Base-by-base conservation (phyloP, 352 stramenopile species). In the Achlya hypogyna region DNA sequence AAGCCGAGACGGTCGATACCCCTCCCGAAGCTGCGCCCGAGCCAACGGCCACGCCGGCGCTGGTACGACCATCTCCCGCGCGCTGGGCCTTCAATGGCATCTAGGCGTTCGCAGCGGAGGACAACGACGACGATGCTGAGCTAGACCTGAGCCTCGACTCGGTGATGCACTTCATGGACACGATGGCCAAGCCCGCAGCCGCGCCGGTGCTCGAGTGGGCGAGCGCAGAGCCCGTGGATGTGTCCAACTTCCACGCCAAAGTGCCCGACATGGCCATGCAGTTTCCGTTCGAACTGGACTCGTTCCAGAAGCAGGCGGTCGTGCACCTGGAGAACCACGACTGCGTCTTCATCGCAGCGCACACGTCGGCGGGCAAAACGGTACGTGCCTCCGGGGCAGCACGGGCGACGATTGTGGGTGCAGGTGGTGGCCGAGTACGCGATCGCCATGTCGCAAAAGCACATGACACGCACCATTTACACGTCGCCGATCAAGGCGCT, bases 401-500 rank as follows among this genome's bases (percentile, higher is more conserved):
- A 67, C 5, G 69, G 67, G 4, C 76, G 20, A n/a, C 27, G n/a
- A 28, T 54, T 53, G 75, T 73, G n/a, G n/a, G n/a, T n/a, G n/a
- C 85, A 76, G 9, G 84, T 95, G 0, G 91, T 98, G 23, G 97
- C 97, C 22, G 97, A 99, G 75, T 99, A 99, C 74, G 97, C 97
- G 5, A 99, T 99, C 68, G 97, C 97, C 59, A 98, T 98, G 78
- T 96, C 94, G 47, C 86, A 98, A 69, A 78, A 79, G 8, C 81
- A 91, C 74, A 93, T 90, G 74, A 82, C 88, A 69, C 88, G 97
- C 38, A 96, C 99, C 9, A 97, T 99, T 42, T 99, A 99, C 81
- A 99, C 98, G 23, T 99, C 94, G 53, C 98, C 98, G 8, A 99
- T 99, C 81, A 99, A 99, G 72, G 98, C 97, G 38, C 76, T 99